phyloP scores from a whole-genome alignment of 164 flowering plant genomes.

The Taxillus chinensis region DNA sequence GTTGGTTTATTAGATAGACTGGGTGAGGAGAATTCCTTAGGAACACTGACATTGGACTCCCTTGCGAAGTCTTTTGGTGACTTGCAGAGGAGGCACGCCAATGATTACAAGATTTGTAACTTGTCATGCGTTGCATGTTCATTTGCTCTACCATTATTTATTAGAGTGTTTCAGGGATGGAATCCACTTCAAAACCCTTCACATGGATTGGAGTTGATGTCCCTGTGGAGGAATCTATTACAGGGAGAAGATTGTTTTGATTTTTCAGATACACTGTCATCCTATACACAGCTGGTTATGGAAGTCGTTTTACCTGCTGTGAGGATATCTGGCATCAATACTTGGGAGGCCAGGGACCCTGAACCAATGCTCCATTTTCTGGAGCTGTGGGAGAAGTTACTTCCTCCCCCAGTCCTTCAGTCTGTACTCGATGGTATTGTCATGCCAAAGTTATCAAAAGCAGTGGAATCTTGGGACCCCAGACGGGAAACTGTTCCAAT shows the following conservation, averaged over 20 bases:
- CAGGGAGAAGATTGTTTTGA: constrained; percentile 45
- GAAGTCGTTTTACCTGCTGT: constrained; percentile 84
- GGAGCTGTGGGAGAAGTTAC: constrained; percentile 70
- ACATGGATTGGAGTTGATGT: constrained; percentile 50
- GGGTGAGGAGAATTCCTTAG: constrained; percentile 31
- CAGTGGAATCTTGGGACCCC: constrained; percentile 87
- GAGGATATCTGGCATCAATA: constrained; percentile 68
- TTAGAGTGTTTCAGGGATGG: constrained; percentile 85
- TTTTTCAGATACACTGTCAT: constrained; percentile 40
- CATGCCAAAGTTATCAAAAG: constrained; percentile 67
- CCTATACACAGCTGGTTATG: constrained; percentile 56
- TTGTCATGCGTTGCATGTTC: constrained; percentile 75
- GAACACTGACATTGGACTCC: constrained; percentile 57
- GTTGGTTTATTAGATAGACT: constrained; percentile 30
- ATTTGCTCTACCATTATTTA: constrained; percentile 55
- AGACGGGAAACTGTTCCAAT: constrained; percentile 75
- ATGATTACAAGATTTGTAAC: constrained; percentile 67
- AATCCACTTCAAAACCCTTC: constrained; percentile 65
- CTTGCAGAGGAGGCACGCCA: constrained; percentile 34
- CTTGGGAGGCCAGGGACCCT: constrained; percentile 85
- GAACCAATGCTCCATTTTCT: constrained; percentile 79
- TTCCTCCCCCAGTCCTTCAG: constrained; percentile 58
- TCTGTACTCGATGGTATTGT: constrained; percentile 52
- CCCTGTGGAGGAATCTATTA: constrained; percentile 57
- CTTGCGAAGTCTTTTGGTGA: constrained; percentile 48